These are phyloP conservation scores for Eucalyptus dawsonii DNA, from an alignment of 345 rosid species.

Conservation along the genomic window DNA sequence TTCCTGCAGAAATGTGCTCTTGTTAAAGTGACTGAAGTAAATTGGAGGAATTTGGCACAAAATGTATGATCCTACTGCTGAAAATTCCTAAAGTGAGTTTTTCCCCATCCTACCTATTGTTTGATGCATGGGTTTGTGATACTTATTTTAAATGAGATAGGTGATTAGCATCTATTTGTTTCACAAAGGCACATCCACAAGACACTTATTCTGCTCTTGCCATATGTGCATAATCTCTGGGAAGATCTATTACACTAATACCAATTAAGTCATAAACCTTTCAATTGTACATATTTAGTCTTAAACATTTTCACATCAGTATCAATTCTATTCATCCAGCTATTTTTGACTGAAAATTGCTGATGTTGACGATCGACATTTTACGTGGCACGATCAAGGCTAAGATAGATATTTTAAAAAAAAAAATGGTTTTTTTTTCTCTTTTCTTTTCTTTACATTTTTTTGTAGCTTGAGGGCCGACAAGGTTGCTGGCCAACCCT, in stretches of 20 bases:
- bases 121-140: not conserved
- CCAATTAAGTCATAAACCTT: too few relatives aligned
- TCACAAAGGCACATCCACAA: not conserved
- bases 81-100: not conserved
- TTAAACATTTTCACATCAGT: too few relatives aligned
- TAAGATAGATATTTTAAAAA: too few relatives aligned
- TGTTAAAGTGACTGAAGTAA: not conserved
- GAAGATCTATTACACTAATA: too few relatives aligned
- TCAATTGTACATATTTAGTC: too few relatives aligned
- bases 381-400: rapidly evolving
- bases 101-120: not conserved
- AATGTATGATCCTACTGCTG: not conserved
- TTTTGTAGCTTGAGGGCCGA: too few relatives aligned
- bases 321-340: too few relatives aligned
- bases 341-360: too few relatives aligned
- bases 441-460: too few relatives aligned
- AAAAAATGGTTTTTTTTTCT: too few relatives aligned
- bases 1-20: not conserved
- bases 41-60: not conserved
- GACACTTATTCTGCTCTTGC: not conserved
- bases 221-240: not conserved
- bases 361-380: too few relatives aligned
- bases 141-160: not conserved
- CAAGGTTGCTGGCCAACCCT: too few relatives aligned
- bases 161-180: not conserved